Evolutionary conservation across 78 protist genomes (phyloP), one percentile per base, ranked within the genome.

Genomic region (Isochrysis galbana): DNA sequence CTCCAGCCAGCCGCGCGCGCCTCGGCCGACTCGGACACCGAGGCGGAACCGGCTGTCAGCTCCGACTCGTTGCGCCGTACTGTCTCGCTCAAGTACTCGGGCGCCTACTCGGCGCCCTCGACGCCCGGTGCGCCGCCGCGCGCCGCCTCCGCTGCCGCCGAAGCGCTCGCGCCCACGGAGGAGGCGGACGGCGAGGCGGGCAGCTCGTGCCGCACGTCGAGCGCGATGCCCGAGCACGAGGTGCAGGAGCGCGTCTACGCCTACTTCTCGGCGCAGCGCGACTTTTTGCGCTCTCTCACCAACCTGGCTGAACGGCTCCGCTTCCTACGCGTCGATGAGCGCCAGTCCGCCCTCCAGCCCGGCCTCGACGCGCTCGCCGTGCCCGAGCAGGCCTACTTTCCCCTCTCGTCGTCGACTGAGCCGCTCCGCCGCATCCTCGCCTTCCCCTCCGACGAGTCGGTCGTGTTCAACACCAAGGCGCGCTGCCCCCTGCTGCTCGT

Each of bases 401-500:
- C 88, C 14, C 55, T 80, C 32, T 25, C 34, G 29, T 3, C 0
- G 23, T 80, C 88, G 22, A 2, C 0, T 22, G 47, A 39, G n/a
- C 3, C 5, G 19, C 2, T 41, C 41, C 25, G 1, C 34, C 36
- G 38, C 39, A 0, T 80, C 32, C 38, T 80, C 38, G 36, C 44
- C 88, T 41, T 80, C 55, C 41, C 88, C 26, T 4, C 10, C 39
- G 39, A 0, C 55, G 88, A 80, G 54, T 10, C 55, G 41, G 7
- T 80, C 55, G 88, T 80, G 26, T 80, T 80, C 51, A 44, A 23
- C 39, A 80, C 88, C 29, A 44, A 80, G 38, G 74, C 74, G 29
- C 84, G 84, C 46, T 77, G 84, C 46, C 84, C 84, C 29, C 22
- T 77, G 17, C 14, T 77, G 46, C 45, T 39, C 47, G 21, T 77